Evolutionary conservation across 768 basidiomycete genomes (phyloP).

Genomic region (Serendipita vermifera): DNA sequence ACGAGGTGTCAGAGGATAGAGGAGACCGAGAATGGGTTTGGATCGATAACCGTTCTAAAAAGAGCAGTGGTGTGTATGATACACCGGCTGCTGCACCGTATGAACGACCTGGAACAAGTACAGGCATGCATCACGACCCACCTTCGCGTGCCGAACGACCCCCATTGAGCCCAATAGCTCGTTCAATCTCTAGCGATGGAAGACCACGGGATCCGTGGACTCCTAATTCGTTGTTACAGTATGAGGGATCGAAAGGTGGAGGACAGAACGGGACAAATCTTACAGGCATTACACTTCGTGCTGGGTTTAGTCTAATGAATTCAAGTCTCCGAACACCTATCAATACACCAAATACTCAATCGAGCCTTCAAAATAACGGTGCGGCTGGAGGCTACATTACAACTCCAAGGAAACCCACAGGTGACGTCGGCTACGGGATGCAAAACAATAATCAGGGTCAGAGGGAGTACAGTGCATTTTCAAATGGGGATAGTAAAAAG

Average conservation of each 20-base stretch:
- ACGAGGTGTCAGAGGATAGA: too few species aligned
- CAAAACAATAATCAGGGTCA: neutral
- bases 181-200: slow-evolving; percentile 3
- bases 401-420: neutral
- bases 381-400: too few species aligned
- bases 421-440: neutral
- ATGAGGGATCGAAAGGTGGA: neutral
- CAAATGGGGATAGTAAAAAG: too few species aligned
- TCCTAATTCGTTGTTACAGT: neutral
- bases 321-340: neutral
- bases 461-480: too few species aligned
- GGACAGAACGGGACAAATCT: slow-evolving; percentile 2
- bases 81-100: too few species aligned
- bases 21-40: too few species aligned
- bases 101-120: slow-evolving; percentile 8
- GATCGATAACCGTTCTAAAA: too few species aligned
- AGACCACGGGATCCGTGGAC: neutral
- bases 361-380: neutral
- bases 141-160: neutral
- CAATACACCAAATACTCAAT: neutral
- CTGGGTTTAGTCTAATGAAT: neutral
- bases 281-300: neutral
- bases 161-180: neutral
- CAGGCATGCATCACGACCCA: neutral
- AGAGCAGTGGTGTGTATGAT: too few species aligned